Evolutionary conservation across 176 grass and related monocot species (phyloP), one percentile per base, ranked within the genome.

Genomic region (Coix lacrymajobi): DNA sequence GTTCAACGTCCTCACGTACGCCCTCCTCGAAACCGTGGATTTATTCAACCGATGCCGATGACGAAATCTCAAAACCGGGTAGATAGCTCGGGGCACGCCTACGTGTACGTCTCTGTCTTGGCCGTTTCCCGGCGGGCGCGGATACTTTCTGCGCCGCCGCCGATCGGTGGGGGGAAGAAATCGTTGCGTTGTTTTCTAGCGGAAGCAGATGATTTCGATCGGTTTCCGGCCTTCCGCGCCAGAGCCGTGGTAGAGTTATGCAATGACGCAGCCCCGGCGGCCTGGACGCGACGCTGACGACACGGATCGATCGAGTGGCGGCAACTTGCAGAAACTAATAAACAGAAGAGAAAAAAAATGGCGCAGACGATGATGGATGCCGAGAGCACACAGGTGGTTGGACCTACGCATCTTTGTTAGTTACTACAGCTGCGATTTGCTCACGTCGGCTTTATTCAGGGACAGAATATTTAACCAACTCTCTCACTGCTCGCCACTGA

Each of bases 391-490:
- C 57, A 48, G 79, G 82, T 76, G 20, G 82, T 81, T 89, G 75
- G 81, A 79, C 67, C 87, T 67, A 73, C n/a, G n/a, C 75, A 49
- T 73, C 74, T 28, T n/a, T 28, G 73, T 77, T 77, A 62, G 71
- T 77, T 83, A 78, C 66, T 19, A 58, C 57, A 73, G 73, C 34
- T 78, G 62, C 66, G 69, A 80, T 84, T 13, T 61, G 81, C 69
- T 15, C 31, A 80, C 39, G 62, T 80, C 67, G 38, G 39, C 37
- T 56, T 73, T 79, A 65, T 79, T 66, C 58, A 58, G 57, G 58
- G 8, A 15, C 10, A 66, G 30, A 17, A 45, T 48, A 30, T 65
- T 88, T 79, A 65, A 62, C 56, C 22, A 72, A 33, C 83, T 68
- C 83, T 68, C 60, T 7, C 56, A 43, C 28, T 43, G 83, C 80